Conservation (phyloP, 2,329 filamentous ascomycete genomes). For the Clarireedia hainanense region DNA sequence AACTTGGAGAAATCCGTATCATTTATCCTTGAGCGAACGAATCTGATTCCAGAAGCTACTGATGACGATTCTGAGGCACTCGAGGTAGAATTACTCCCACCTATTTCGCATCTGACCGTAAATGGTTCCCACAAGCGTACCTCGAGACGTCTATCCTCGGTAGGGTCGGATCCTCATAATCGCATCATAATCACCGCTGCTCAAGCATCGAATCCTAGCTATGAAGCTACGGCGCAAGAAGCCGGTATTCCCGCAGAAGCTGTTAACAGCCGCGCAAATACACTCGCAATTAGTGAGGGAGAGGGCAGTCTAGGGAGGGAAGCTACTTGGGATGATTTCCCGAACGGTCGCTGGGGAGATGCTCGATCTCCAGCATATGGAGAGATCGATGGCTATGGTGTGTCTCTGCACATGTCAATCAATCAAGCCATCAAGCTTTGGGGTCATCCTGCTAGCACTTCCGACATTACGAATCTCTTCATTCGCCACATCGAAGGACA, state of each 20-base stretch:
- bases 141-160: conserved; percentile 37
- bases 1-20: conserved; percentile 95
- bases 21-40: conserved; percentile 78
- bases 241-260: conserved; percentile 67
- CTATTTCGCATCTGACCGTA: conserved; percentile 25
- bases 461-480: conserved; percentile 76
- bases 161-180: conserved; percentile 81
- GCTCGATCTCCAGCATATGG: conserved; percentile 88
- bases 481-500: conserved; percentile 72
- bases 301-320: conserved; percentile 83
- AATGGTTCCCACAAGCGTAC: conserved; percentile 6
- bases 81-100: conserved; percentile 34
- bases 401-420: conserved; percentile 87
- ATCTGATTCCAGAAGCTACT: conserved; percentile 62
- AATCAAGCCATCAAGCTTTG: conserved; percentile 76
- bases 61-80: conserved; percentile 36
- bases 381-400: conserved; percentile 96
- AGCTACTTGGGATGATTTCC: conserved; percentile 98
- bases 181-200: conserved; percentile 70
- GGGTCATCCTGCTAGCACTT: conserved; percentile 63
- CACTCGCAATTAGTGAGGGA: conserved; percentile 88
- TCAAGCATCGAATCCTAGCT: conserved; percentile 50
- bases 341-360: conserved; percentile 93
- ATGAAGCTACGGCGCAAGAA: conserved; percentile 68
- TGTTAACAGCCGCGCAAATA: conserved; percentile 73